These are phyloP conservation scores for Priceomyces fermenticarens DNA, from an alignment of 805 yeast species.

Conservation along the genomic window DNA sequence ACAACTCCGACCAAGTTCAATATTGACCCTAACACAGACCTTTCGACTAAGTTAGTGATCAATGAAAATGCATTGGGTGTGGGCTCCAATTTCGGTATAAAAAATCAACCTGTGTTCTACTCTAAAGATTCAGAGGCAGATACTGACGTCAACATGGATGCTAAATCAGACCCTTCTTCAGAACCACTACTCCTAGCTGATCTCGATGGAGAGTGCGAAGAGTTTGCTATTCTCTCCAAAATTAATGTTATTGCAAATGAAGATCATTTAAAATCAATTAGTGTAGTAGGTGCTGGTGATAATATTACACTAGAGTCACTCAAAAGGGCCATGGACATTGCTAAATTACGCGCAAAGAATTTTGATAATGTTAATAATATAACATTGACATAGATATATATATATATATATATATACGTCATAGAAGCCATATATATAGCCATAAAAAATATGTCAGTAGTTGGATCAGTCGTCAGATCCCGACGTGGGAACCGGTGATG, in stretches of 20 bases:
- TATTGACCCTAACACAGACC: slow-evolving; percentile 46
- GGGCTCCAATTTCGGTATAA: slow-evolving; percentile 60
- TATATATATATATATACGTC: too few species aligned
- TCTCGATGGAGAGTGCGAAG: slow-evolving; percentile 84
- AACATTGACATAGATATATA: slow-evolving; percentile 1
- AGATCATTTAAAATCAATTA: slow-evolving; percentile 32
- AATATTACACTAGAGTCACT: slow-evolving; percentile 47
- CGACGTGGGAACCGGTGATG: slow-evolving; percentile 15
- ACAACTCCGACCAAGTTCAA: slow-evolving; percentile 37
- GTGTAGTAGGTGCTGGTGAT: slow-evolving; percentile 48
- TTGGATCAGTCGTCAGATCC: not conserved
- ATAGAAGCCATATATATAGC: not conserved
- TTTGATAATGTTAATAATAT: slow-evolving; percentile 4
- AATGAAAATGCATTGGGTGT: slow-evolving; percentile 38
- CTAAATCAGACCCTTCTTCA: too few species aligned
- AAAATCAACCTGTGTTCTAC: slow-evolving; percentile 31
- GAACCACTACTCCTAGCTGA: slow-evolving; percentile 58
- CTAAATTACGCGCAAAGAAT: slow-evolving; percentile 46
- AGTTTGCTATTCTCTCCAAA: slow-evolving; percentile 52
- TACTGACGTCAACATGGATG: slow-evolving; percentile 6
- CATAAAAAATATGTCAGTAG: not conserved
- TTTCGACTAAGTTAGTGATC: slow-evolving; percentile 36
- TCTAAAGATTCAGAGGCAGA: slow-evolving; percentile 27
- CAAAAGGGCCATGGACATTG: slow-evolving; percentile 43
- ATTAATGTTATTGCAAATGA: slow-evolving; percentile 42